Evolutionary conservation across 1,284 basidiomycete genomes (phyloP), one percentile per base, ranked within the genome.

Genomic region (Thelephora terrestris): DNA sequence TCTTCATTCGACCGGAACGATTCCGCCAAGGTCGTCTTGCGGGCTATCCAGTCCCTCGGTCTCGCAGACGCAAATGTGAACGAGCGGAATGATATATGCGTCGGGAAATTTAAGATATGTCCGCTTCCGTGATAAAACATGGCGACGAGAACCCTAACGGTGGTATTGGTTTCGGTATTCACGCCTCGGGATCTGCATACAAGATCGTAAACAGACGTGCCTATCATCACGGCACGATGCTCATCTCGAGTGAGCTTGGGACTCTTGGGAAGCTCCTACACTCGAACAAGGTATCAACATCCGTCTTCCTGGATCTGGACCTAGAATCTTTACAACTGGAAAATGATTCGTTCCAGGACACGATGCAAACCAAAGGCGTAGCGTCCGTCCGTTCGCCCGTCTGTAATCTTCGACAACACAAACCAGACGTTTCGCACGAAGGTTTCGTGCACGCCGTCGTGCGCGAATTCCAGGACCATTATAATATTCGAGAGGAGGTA

Each of bases 151-250:
- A 51, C 47, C 47, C 50, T 46, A 32, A 44, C 25, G 47, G 12
- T 44, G 36, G 9, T 52, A 40, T 50, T 14, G 43, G 27, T 39
- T 35, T 36, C 18, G 43, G 47, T 47, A 54, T 57, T 54, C 61
- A 99, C 86, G 83, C 99, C 47, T 98, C 95, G 43, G 96, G 96
- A 32, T 97, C 92, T 14, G 96, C 96, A 6, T 99, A 97, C 71
- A 98, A 97, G 69, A 88, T 99, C 51, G 87, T 89, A 36, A 88
- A 82, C 55, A 80, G 82, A 52, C 73, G 96, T 16, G 92, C 94
- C 1, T 99, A 98, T 66, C 95, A 99, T 60, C 96, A 99, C 61
- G 96, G 96, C 0, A 99, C 95, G n/a, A 97, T 99, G 95, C 78
- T 99, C 24, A 87, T 99, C 25, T 85, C 88, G 12, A 88, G 91